Evolutionary conservation across 495 filamentous ascomycete species (phyloP).

Genomic region (Oidiodendron maius): DNA sequence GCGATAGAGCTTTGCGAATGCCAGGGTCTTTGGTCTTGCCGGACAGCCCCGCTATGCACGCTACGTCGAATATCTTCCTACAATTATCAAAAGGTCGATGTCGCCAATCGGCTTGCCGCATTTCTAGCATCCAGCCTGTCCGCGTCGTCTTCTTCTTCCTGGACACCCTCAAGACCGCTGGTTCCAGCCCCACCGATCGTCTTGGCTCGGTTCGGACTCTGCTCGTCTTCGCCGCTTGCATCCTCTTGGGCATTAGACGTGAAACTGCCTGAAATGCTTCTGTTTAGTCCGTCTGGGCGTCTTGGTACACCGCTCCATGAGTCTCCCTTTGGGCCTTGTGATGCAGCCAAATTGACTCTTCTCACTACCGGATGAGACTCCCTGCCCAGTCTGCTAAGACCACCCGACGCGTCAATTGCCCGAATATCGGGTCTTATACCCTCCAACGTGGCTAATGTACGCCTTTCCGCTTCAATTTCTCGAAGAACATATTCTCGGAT

Average conservation of each 20-base stretch:
- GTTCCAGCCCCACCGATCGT: slow-evolving; percentile 47
- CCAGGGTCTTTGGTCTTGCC: no score
- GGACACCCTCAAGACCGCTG: slow-evolving; percentile 48
- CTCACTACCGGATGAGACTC: slow-evolving; percentile 76
- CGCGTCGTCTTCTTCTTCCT: slow-evolving; percentile 90
- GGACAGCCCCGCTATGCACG: not conserved
- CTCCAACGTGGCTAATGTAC: slow-evolving; percentile 88
- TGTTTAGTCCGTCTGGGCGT: slow-evolving; percentile 65
- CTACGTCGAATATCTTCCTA: no score
- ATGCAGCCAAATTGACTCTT: slow-evolving; percentile 70
- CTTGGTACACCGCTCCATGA: slow-evolving; percentile 94
- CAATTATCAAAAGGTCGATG: slow-evolving; percentile 72
- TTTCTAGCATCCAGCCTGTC: slow-evolving; percentile 93
- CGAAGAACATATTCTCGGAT: slow-evolving; percentile 91
- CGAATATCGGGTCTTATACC: slow-evolving; percentile 88
- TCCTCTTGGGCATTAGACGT: slow-evolving; percentile 39
- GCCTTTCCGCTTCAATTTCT: slow-evolving; percentile 91
- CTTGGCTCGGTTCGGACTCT: slow-evolving; percentile 47
- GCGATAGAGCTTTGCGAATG: slow-evolving; percentile 6
- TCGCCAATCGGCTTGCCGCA: slow-evolving; percentile 86
- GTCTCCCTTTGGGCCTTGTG: slow-evolving; percentile 92
- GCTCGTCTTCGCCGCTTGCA: slow-evolving; percentile 38
- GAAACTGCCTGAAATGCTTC: slow-evolving; percentile 72
- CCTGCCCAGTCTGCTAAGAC: slow-evolving; percentile 79
- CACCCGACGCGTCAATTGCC: slow-evolving; percentile 83